Evolutionary conservation across 2,329 filamentous ascomycete species (phyloP).

Genomic region (Chaetomiaceae sp.): DNA sequence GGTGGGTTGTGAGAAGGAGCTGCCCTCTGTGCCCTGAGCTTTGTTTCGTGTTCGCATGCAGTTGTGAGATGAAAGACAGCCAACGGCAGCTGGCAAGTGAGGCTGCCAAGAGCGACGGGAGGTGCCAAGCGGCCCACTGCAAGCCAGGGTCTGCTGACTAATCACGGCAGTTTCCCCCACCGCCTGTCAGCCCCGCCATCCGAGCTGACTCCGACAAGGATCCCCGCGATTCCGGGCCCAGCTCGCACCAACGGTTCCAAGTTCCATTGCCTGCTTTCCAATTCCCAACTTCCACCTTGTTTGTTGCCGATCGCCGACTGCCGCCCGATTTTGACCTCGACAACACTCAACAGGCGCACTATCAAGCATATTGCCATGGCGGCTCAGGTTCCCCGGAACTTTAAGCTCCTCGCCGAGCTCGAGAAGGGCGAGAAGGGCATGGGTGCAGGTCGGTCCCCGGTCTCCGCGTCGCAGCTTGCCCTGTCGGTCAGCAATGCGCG

Average conservation of each 20-base stretch:
- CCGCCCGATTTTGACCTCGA: background rate
- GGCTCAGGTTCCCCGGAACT: conserved; percentile 80
- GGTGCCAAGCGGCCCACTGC: background rate
- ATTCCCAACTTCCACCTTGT: background rate
- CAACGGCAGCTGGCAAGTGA: background rate
- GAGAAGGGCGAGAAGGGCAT: conserved; percentile 98
- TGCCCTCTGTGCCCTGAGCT: background rate
- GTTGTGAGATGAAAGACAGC: background rate
- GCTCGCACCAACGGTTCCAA: background rate
- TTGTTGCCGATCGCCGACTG: background rate
- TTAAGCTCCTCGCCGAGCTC: conserved; percentile 91
- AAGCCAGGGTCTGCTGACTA: conserved; percentile 12
- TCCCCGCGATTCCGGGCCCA: background rate
- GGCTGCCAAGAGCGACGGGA: background rate
- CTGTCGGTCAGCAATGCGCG: background rate
- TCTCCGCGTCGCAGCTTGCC: background rate
- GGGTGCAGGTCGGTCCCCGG: conserved; percentile 65
- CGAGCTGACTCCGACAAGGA: conserved; percentile 3
- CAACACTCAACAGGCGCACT: background rate
- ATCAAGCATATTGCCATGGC: conserved; percentile 29
- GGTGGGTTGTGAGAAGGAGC: background rate
- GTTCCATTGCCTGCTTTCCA: background rate
- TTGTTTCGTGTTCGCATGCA: background rate
- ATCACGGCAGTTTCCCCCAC: conserved; percentile 21
- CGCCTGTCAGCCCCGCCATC: conserved; percentile 15